Base-by-base conservation (phyloP, 805 yeast genomes). In the Kodamaea nitidulidarum region DNA sequence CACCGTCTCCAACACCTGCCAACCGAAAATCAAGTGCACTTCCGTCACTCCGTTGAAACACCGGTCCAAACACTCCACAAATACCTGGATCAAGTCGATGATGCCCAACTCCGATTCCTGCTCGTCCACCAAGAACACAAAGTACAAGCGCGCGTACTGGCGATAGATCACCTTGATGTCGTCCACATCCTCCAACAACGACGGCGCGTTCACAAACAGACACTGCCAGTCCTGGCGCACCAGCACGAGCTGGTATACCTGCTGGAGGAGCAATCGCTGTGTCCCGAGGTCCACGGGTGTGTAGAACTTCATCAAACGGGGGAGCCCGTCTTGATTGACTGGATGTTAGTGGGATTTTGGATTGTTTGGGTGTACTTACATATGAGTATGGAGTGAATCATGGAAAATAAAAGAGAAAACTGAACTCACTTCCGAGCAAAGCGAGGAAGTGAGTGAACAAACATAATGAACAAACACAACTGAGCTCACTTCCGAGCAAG, bases 31-130 rank as follows among this genome's bases (percentile, higher is more conserved):
- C 46, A 93, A 71, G 63, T 93, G 98, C 50, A 93, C 71, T 57
- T 93, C 98, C 60, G 96, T 90, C 5, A 93, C 98, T 54, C 88
- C 90, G 45, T 81, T 81, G 63, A 93, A 93, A 61, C 98, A 93
- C 42, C 84, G 79, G 58, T 93, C 96, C 48, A 93, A 71, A 38
- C 95, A 84, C 60, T 93, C 97, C 3, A 93, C 98, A 70, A 93
- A 91, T 31, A 93, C 97, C 59, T 93, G 98, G 41, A 93, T 91
- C 55, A 93, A 65, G 60, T 93, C 98, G 32, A 93, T 63, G 35
- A 91, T 91, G 1, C 98, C 98, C 29, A 93, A 71, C 61, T 93
- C 98, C 20, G 90, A 80, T 61, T 93, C 98, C 57, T 90, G 97
- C 46, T 85, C 93, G 61, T 93, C 98, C 9, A 91, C 98, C 29